phyloP scores from a whole-genome alignment of 805 yeast genomes.

The Nakazawaea wickerhamii region DNA sequence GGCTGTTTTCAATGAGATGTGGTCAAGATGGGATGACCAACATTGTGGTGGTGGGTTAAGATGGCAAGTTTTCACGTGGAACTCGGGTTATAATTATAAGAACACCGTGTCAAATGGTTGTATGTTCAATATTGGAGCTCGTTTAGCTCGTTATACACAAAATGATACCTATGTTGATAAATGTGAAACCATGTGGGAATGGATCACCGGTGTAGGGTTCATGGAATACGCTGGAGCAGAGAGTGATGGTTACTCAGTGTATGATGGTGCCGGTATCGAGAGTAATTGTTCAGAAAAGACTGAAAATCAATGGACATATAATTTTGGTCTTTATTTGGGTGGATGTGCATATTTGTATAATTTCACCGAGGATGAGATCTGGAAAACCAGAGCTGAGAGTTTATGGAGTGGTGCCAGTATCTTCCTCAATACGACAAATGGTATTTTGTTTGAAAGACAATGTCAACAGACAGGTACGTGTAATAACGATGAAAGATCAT shows the following conservation, averaged over 20 bases:
- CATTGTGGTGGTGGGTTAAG: conserved; percentile 85
- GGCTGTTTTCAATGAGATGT: conserved; percentile 89
- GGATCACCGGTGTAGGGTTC: conserved; percentile 58
- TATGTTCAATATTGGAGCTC: conserved; percentile 78
- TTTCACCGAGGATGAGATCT: conserved; percentile 55
- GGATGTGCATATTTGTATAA: conserved; percentile 83
- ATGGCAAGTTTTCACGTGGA: conserved; percentile 97
- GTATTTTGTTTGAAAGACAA: conserved; percentile 72
- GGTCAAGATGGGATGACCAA: conserved; percentile 73
- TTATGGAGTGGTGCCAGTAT: conserved; percentile 50
- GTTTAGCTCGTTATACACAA: conserved; percentile 77
- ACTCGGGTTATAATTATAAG: conserved; percentile 89
- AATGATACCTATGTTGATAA: conserved; percentile 70
- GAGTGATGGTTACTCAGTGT: conserved; percentile 40
- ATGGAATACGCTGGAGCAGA: conserved; percentile 30
- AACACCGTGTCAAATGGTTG: conserved; percentile 91
- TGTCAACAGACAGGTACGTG: conserved; percentile 66
- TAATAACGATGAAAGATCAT: conserved; percentile 86
- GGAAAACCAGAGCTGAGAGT: conserved; percentile 58
- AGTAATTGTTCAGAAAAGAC: conserved; percentile 60
- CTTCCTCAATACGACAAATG: conserved; percentile 45
- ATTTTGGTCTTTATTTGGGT: conserved; percentile 70
- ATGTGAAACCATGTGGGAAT: conserved; percentile 72
- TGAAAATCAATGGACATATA: conserved; percentile 76
- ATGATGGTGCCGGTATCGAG: conserved; percentile 61